phyloP scores from a whole-genome alignment of 2,329 filamentous ascomycete genomes.

The Colletotrichum noveboracense region DNA sequence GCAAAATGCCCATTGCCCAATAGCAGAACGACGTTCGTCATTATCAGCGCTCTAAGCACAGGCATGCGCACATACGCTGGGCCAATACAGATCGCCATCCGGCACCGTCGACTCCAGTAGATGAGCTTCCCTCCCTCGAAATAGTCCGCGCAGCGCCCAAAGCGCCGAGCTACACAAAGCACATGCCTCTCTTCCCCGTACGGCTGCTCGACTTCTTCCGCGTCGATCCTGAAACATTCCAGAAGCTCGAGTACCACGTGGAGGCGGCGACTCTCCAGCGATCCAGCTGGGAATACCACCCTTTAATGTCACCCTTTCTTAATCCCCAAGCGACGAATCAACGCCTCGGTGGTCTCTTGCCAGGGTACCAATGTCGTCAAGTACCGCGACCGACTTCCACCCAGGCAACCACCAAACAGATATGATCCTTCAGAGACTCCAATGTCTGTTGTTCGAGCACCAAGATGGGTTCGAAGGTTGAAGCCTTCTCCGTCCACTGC shows the following conservation, averaged over 20 bases:
- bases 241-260: constrained; percentile 16
- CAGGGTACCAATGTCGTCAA: background rate
- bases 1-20: background rate
- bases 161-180: background rate
- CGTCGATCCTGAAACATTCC: constrained; percentile 8
- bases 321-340: background rate
- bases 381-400: background rate
- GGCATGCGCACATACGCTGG: background rate
- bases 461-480: background rate
- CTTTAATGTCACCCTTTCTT: background rate
- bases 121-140: background rate
- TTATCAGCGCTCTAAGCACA: background rate
- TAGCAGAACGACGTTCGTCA: background rate
- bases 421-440: background rate
- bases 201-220: background rate
- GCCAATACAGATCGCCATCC: background rate
- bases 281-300: background rate
- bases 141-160: constrained; percentile 5
- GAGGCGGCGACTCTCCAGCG: background rate
- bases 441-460: background rate
- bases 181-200: background rate
- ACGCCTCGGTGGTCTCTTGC: background rate
- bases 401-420: background rate
- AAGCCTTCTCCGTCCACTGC: background rate
- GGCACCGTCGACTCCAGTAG: background rate